Evolutionary conservation across 1,284 basidiomycete genomes (phyloP).

Genomic region (Puccinia polysora): DNA sequence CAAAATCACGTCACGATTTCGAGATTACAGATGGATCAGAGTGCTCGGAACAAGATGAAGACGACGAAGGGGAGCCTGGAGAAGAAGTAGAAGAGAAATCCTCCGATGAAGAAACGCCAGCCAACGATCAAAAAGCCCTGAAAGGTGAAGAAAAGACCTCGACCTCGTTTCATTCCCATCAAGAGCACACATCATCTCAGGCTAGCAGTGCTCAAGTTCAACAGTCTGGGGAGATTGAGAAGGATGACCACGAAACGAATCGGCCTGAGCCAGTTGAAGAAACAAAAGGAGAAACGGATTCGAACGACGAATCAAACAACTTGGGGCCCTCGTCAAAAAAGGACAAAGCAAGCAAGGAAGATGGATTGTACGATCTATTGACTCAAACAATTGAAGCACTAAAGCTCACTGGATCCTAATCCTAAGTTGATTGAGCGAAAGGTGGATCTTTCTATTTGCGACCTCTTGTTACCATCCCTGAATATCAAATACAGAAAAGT

Average conservation of each 20-base stretch:
- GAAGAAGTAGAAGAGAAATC: constrained; percentile 7
- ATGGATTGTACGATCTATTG: constrained; percentile 19
- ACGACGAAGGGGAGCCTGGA: not conserved
- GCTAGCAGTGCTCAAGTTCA: not conserved
- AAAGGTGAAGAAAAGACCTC: too few relatives aligned
- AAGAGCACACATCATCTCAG: not conserved
- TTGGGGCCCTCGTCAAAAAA: constrained; percentile 5
- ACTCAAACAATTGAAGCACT: constrained; percentile 30
- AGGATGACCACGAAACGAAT: not conserved
- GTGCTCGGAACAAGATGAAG: constrained; percentile 62
- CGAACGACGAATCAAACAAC: not conserved
- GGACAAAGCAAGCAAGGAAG: constrained; percentile 9
- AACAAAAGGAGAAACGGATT: not conserved
- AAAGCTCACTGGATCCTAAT: constrained; percentile 14
- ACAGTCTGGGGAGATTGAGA: not conserved
- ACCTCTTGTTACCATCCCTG: too few relatives aligned
- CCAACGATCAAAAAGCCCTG: not conserved
- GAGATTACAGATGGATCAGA: constrained; percentile 54
- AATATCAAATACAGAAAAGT: too few relatives aligned
- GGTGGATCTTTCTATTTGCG: not conserved
- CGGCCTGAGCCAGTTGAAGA: not conserved
- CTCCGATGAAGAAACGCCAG: not conserved
- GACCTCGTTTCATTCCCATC: not conserved
- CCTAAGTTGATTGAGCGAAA: too few relatives aligned
- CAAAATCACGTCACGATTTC: constrained; percentile 56